These are phyloP conservation scores for Tephrocybe rancida DNA, from an alignment of 768 basidiomycete species.

Conservation along the genomic window DNA sequence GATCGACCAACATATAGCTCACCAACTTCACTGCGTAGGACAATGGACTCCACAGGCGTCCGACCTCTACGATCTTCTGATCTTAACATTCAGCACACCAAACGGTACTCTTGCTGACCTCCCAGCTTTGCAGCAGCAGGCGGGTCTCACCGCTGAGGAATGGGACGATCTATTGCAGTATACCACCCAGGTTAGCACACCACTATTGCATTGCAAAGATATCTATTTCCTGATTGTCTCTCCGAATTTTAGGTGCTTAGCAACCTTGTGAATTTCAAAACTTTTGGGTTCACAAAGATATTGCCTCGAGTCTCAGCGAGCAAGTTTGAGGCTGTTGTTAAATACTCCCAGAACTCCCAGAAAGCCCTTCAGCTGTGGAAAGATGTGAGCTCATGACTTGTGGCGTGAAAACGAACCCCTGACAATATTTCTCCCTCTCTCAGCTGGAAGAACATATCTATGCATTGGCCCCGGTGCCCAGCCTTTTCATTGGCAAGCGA, in stretches of 20 bases:
- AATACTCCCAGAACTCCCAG: conserved; percentile 58
- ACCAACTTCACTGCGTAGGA: conserved; percentile 34
- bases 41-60: conserved; percentile 80
- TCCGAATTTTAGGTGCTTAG: conserved; percentile 46
- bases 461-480: conserved; percentile 60
- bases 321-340: conserved; percentile 66
- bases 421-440: too few relatives aligned
- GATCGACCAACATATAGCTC: background rate
- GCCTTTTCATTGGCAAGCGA: conserved; percentile 80
- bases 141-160: conserved; percentile 57
- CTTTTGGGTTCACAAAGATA: conserved; percentile 87
- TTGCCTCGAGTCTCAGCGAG: conserved; percentile 65
- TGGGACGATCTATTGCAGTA: conserved; percentile 78
- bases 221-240: background rate
- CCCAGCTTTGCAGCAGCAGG: conserved; percentile 47
- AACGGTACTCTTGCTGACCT: conserved; percentile 62
- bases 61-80: conserved; percentile 71
- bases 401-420: too few relatives aligned
- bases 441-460: conserved; percentile 81
- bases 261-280: conserved; percentile 76
- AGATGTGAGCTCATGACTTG: conserved; percentile 51
- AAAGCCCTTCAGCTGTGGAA: conserved; percentile 65
- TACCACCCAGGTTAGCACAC: conserved; percentile 58
- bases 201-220: background rate
- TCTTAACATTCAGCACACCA: conserved; percentile 62